Evolutionary conservation across 345 rosid genomes (phyloP).

Genomic region (Gossypium rotundifolium): DNA sequence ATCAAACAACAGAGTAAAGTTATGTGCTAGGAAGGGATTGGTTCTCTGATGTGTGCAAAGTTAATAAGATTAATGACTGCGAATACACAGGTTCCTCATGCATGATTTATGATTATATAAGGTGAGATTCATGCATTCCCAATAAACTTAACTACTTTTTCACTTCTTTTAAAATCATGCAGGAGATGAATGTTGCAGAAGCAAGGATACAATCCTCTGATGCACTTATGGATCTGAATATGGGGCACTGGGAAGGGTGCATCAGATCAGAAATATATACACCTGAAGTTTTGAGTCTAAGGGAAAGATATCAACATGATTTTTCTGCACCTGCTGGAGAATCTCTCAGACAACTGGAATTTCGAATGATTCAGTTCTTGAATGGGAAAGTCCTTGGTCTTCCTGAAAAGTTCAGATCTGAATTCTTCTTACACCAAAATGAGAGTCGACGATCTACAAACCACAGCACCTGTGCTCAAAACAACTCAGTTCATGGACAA

Average conservation of each 20-base stretch:
- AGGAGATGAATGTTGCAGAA: constrained; percentile 77
- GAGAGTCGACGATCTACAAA: constrained; percentile 40
- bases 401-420: constrained; percentile 62
- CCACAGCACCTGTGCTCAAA: constrained; percentile 14
- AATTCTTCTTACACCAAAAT: constrained; percentile 38
- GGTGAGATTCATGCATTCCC: background rate
- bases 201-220: constrained; percentile 70
- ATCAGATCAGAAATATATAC: constrained; percentile 51
- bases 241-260: constrained; percentile 88
- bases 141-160: background rate
- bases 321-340: constrained; percentile 80
- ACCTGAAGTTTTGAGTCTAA: constrained; percentile 49
- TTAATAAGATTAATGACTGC: no score
- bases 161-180: constrained; percentile 22
- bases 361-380: constrained; percentile 80
- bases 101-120: background rate
- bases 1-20: no score
- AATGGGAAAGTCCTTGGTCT: constrained; percentile 52
- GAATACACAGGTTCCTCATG: background rate
- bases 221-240: constrained; percentile 63
- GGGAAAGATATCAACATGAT: constrained; percentile 75
- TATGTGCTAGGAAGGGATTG: no score
- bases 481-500: constrained; percentile 35
- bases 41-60: no score
- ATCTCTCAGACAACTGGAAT: constrained; percentile 87